Evolutionary conservation across 179 eudicot genomes (phyloP), one percentile per base, ranked within the genome.

Genomic region (Actinidia arguta): DNA sequence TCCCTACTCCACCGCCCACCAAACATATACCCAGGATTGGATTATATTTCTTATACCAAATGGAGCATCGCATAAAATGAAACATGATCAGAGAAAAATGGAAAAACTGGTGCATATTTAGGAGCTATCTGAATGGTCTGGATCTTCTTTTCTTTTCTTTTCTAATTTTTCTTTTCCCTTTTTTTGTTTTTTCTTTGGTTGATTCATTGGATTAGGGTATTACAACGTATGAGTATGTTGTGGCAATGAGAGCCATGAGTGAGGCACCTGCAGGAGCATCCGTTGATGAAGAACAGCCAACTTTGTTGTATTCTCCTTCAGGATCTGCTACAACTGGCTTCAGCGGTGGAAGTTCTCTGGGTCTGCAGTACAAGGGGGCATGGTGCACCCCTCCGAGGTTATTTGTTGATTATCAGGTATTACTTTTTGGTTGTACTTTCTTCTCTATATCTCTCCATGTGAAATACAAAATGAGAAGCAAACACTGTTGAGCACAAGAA

Each of bases 371-470:
- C 85, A 96, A 95, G 87, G 99, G 97, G 81, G 93, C 93, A 75
- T 96, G 99, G 99, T 96, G 99, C 85, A 96, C 99, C 72, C 99
- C 99, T 85, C 99, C 99, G 13, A 84, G 98, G 86, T 96, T 96
- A 46, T 95, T 96, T 84, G 95, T 95, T 55, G 98, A 96, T 87
- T 92, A 93, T 85, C 98, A 96, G 98, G 99, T 96, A 88, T 27
- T 12, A 55, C 31, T 51, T 68, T 72, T 18, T 68, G 73, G 73
- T 42, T 39, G 22, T 68, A 17, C 73, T 44, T 20, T 8, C 10
- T 10, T 61, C 44, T n/a, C 42, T 75, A 39, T 73, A 25, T 73
- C 3, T 25, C 17, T 3, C 42, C 3, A 4, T 8, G 5, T 52
- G 42, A 59, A 58, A 64, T 10, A 22, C 50, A 17, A 64, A 48